Base-by-base conservation (phyloP, 2,329 filamentous ascomycete species). In the Colletotrichum coccodes region DNA sequence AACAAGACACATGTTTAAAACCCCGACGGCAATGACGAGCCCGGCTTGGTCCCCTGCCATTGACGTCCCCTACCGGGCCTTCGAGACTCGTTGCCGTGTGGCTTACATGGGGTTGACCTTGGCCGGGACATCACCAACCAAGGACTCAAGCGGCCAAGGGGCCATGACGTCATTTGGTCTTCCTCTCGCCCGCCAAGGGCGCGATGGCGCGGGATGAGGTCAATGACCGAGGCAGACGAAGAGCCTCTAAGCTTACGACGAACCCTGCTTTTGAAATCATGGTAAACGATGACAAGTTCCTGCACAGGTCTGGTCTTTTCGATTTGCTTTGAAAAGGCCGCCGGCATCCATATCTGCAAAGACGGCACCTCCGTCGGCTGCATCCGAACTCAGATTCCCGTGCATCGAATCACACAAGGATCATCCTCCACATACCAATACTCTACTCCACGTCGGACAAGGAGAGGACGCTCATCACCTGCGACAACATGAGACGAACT, bases 31-130 rank as follows among this genome's bases (percentile, higher is more conserved):
- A 52, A 36, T 52, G 49, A 52, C 49, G 49, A 52, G n/a, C 23
- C 11, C 12, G 49, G 30, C 49, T 11, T n/a, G 16, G 7, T 3
- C 8, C 26, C 46, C 16, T n/a, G 46, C 26, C 14, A 11, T 28
- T 16, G 21, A 8, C 8, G 9, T 8, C 47, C 21, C 32, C n/a
- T 59, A 54, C 60, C 21, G 40, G 47, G 14, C 7, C 36, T 42
- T n/a, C n/a, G 18, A 50, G 9, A 26, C 11, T 40, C 32, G 40
- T 65, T 60, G 65, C 61, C 61, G 54, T 60, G 61, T 56, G 61
- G 65, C 61, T 68, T 58, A 40, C 61, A 44, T 62, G 65, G 61
- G 23, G 23, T 60, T 56, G 28, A 23, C 65, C 65, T 65, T 68
- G 65, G 65, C 47, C 49, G 14, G 12, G 11, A 11, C 58, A 60